Percentiles rank a stretch among this genome's conserved stretches.
phyloP scores from a whole-genome alignment of 331 rosid genomes.

The Arachis monticola region DNA sequence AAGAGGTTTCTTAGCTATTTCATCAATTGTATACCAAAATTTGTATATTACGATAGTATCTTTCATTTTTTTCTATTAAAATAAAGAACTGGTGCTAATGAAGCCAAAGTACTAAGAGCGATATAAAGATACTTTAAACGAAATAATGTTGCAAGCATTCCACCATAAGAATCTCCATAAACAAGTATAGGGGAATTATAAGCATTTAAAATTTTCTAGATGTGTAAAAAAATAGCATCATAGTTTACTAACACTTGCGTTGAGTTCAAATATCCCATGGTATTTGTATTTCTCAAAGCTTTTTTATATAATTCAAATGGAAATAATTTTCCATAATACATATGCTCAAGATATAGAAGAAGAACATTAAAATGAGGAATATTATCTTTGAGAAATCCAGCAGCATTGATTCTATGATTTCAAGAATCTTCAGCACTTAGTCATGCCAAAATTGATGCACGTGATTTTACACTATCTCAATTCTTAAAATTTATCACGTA shows the following conservation, averaged over 20 bases:
- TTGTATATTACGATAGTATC: no score
- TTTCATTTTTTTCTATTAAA: no score
- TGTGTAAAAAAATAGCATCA: constrained; percentile 44
- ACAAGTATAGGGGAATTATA: constrained; percentile 46
- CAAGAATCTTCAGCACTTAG: constrained; percentile 38
- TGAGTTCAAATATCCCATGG: constrained; percentile 51
- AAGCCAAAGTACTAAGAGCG: no score
- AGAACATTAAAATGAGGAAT: constrained; percentile 36
- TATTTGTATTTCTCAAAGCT: constrained; percentile 40
- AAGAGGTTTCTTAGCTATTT: no score
- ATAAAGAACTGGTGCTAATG: no score
- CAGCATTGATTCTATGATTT: not conserved
- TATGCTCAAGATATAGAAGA: constrained; percentile 40
- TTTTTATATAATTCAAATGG: constrained; percentile 45
- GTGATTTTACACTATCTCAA: constrained; percentile 49
- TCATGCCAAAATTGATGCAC: constrained; percentile 49
- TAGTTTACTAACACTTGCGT: constrained; percentile 59
- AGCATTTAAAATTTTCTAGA: constrained; percentile 42
- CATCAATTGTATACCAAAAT: no score
- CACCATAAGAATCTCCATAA: constrained; percentile 62
- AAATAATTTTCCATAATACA: constrained; percentile 53
- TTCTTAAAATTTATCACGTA: constrained; percentile 39
- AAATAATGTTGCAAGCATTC: constrained; percentile 25
- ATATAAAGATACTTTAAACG: no score
- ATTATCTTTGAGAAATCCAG: constrained; percentile 33